phyloP scores from a whole-genome alignment of 345 rosid species.

The Populus nigra region DNA sequence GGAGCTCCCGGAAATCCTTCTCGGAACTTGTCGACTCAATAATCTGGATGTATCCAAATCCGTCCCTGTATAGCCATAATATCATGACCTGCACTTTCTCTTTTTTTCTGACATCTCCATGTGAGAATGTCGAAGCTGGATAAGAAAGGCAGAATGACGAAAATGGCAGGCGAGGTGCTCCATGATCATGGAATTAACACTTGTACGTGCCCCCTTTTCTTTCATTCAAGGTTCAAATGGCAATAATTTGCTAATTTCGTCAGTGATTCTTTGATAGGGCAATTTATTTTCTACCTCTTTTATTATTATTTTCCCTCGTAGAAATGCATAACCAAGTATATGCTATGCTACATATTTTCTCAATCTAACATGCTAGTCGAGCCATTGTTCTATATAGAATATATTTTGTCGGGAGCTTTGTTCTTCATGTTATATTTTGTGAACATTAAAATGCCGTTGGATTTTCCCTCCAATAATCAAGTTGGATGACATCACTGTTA shows the following conservation, averaged over 20 bases:
- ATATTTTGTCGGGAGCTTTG: background rate
- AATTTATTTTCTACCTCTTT: background rate
- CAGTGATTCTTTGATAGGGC: background rate
- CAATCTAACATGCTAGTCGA: background rate
- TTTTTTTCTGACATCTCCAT: background rate
- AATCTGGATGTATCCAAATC: conserved; percentile 66
- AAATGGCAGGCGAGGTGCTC: background rate
- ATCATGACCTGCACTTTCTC: conserved; percentile 8
- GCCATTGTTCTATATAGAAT: background rate
- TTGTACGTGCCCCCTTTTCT: background rate
- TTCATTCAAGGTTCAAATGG: background rate
- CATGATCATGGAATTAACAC: too few species aligned
- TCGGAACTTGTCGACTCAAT: conserved; percentile 83
- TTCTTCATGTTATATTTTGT: background rate
- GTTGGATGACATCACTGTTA: background rate
- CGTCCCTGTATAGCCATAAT: conserved; percentile 28
- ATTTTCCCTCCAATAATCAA: background rate
- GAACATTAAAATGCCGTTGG: background rate
- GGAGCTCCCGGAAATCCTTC: conserved; percentile 80
- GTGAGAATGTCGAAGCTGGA: background rate
- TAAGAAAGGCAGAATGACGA: background rate
- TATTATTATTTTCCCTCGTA: background rate
- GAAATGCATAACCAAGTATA: background rate
- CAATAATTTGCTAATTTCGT: background rate
- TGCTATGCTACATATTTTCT: background rate